These are phyloP conservation scores for Gossypium laxum DNA, from an alignment of 441 rosid genomes.

Conservation along the genomic window DNA sequence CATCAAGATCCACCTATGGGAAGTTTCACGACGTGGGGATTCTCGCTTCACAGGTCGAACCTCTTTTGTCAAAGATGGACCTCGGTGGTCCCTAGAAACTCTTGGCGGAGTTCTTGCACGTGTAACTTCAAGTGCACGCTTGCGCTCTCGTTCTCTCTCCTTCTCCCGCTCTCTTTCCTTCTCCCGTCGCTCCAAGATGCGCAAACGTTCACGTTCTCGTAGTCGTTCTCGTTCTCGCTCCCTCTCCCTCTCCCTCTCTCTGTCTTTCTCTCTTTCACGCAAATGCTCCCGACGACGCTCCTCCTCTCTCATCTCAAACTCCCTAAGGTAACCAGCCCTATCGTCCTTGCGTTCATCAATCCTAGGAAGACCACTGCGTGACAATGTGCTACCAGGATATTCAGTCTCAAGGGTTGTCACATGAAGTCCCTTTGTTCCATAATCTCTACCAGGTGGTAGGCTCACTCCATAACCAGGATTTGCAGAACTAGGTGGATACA, in stretches of 20 bases:
- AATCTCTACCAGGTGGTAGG: conserved; percentile 96
- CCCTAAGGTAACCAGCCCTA: conserved; percentile 83
- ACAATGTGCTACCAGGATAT: conserved; percentile 40
- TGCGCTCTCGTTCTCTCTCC: conserved; percentile 68
- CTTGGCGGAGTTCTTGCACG: conserved; percentile 62
- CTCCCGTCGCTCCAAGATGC: conserved; percentile 57
- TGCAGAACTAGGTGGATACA: conserved; percentile 52
- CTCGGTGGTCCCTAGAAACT: conserved; percentile 64
- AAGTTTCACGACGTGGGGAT: conserved; percentile 63
- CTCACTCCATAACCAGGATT: conserved; percentile 99
- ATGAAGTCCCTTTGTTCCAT: conserved; percentile 77
- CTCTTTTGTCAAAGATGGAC: conserved; percentile 61
- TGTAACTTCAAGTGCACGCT: conserved; percentile 53
- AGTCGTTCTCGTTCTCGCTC: conserved; percentile 56
- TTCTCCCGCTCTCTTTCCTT: conserved; percentile 65
- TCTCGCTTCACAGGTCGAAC: conserved; percentile 51
- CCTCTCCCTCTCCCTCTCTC: conserved; percentile 68
- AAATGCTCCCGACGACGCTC: conserved; percentile 72
- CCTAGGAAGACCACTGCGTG: conserved; percentile 50
- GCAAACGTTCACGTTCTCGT: conserved; percentile 46
- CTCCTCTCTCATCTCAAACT: conserved; percentile 84
- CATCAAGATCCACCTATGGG: conserved; percentile 91
- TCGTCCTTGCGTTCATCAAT: conserved; percentile 80
- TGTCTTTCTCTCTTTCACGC: conserved; percentile 79
- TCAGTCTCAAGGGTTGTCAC: conserved; percentile 59